Evolutionary conservation across 2,329 filamentous ascomycete species (phyloP).

Genomic region (Tolypocladium tundrense): DNA sequence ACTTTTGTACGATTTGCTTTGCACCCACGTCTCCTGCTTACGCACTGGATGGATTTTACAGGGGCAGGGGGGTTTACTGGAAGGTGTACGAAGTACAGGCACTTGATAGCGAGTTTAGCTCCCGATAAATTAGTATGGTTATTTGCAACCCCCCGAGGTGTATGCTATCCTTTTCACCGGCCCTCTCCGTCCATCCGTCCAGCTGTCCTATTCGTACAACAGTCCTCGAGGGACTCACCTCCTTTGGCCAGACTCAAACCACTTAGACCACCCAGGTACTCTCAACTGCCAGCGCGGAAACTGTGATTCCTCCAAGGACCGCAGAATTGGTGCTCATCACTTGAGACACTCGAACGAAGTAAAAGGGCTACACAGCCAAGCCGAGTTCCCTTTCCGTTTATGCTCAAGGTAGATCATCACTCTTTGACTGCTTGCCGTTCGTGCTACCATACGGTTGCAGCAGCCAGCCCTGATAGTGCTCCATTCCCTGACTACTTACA

Average conservation of each 20-base stretch:
- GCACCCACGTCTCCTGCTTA: not conserved
- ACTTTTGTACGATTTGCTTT: slow-evolving; percentile 2
- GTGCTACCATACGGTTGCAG: slow-evolving; percentile 24
- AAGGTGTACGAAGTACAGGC: not conserved
- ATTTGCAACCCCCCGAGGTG: not conserved
- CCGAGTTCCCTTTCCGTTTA: not conserved
- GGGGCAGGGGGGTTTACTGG: not conserved
- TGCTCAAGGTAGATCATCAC: slow-evolving; percentile 21
- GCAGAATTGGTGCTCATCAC: not conserved
- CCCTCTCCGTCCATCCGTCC: not conserved
- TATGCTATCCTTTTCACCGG: not conserved
- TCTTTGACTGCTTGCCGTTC: slow-evolving; percentile 18
- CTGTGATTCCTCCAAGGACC: not conserved
- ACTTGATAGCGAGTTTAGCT: not conserved
- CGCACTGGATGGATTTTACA: not conserved
- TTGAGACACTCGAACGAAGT: not conserved
- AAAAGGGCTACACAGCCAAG: not conserved
- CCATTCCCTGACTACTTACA: slow-evolving; percentile 18
- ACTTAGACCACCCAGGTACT: not conserved
- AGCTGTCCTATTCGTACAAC: not conserved
- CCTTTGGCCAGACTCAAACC: not conserved
- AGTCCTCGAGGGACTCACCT: not conserved
- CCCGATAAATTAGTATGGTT: not conserved
- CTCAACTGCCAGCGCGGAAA: too few species aligned
- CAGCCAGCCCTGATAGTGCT: slow-evolving; percentile 27